A percentile compares a stretch with the other conserved stretches of the same genome.
These are phyloP conservation scores for Arctium lappa DNA, from an alignment of 129 eudicot species.

Conservation along the genomic window DNA sequence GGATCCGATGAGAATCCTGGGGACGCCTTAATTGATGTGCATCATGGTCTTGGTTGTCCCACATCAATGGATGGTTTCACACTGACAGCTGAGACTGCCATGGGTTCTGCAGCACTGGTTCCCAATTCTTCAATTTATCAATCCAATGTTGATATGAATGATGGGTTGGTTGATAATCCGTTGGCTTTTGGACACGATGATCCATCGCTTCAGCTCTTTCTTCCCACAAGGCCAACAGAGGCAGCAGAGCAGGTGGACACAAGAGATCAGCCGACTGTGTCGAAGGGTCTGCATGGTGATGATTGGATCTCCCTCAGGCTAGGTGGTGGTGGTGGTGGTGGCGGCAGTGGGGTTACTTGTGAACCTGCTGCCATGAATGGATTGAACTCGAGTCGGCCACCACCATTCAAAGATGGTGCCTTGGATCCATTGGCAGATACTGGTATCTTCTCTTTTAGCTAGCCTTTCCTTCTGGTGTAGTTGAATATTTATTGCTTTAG, in stretches of 20 bases:
- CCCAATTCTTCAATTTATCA: slow-evolving; percentile 48
- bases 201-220: slow-evolving; percentile 88
- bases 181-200: slow-evolving; percentile 73
- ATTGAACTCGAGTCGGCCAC: slow-evolving; percentile 39
- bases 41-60: slow-evolving; percentile 40
- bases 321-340: slow-evolving; percentile 51
- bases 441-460: slow-evolving; percentile 36
- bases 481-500: neutral
- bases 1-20: slow-evolving; percentile 54
- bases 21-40: slow-evolving; percentile 44
- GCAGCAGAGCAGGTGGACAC: slow-evolving; percentile 38
- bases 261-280: slow-evolving; percentile 46
- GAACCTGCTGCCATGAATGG: slow-evolving; percentile 46
- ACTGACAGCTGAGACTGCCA: slow-evolving; percentile 44
- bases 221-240: slow-evolving; percentile 76
- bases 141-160: slow-evolving; percentile 45
- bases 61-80: slow-evolving; percentile 54
- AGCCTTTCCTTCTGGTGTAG: neutral
- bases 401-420: slow-evolving; percentile 40
- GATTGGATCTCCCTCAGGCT: slow-evolving; percentile 94
- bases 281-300: slow-evolving; percentile 59
- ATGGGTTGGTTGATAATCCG: slow-evolving; percentile 74
- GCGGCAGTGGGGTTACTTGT: slow-evolving; percentile 35
- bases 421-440: slow-evolving; percentile 52
- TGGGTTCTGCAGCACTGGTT: slow-evolving; percentile 51